A percentile compares a stretch with the other conserved stretches of the same genome.
Evolutionary conservation across 345 rosid species (phyloP).

Genomic region (Populus euphratica): DNA sequence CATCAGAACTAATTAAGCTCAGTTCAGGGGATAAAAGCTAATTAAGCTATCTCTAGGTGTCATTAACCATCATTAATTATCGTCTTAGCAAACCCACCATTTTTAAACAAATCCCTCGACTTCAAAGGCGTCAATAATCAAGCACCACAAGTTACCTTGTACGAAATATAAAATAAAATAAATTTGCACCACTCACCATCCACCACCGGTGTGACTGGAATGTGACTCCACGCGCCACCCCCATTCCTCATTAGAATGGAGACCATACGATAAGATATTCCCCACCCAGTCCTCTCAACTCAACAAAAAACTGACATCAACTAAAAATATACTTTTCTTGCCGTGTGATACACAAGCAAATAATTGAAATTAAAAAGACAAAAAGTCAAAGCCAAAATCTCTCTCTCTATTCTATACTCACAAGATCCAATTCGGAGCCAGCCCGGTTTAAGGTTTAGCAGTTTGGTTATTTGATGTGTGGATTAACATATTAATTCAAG

Average conservation of each 20-base stretch:
- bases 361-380: too few species aligned
- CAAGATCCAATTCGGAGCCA: too few species aligned
- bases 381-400: neutral
- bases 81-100: neutral
- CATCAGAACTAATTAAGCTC: neutral
- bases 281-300: too few species aligned
- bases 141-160: neutral
- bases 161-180: too few species aligned
- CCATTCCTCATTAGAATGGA: neutral
- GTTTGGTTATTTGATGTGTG: too few species aligned
- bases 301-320: neutral
- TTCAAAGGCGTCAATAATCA: neutral
- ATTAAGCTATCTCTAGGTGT: neutral
- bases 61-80: neutral
- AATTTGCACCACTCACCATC: neutral
- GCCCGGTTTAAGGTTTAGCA: too few species aligned
- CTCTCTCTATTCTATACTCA: neutral
- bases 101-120: neutral
- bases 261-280: neutral
- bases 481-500: too few species aligned
- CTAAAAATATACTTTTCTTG: neutral
- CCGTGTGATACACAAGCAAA: neutral
- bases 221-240: neutral
- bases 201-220: neutral
- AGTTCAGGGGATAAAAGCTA: neutral